These are phyloP conservation scores for Tolypocladium nubicola DNA, from an alignment of 2,329 filamentous ascomycete genomes.

Conservation along the genomic window DNA sequence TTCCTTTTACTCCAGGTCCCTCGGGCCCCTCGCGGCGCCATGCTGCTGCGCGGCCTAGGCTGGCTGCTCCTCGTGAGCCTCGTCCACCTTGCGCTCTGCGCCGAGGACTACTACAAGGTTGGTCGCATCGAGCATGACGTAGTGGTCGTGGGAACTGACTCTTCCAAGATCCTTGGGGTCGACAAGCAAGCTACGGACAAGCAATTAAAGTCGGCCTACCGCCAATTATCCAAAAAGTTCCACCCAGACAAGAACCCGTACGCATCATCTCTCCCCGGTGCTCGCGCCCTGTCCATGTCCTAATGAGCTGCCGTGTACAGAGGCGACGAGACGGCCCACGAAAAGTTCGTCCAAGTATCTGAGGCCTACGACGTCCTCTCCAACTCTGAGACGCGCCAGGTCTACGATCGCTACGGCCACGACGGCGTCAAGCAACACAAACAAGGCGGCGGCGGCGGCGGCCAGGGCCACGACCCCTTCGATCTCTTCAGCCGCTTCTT, in stretches of 20 bases:
- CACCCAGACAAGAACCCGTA: slow-evolving; percentile 98
- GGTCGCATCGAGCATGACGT: slow-evolving; percentile 1
- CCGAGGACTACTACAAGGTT: slow-evolving; percentile 74
- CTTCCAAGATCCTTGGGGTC: slow-evolving; percentile 61
- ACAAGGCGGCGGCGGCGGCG: slow-evolving; percentile 41
- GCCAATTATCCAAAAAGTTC: slow-evolving; percentile 84
- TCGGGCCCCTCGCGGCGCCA: slow-evolving; percentile 19
- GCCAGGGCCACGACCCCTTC: slow-evolving; percentile 71
- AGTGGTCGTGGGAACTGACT: background rate
- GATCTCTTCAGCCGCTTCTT: slow-evolving; percentile 97
- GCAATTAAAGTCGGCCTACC: slow-evolving; percentile 90
- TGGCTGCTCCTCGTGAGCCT: slow-evolving; percentile 42
- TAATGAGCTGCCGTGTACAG: slow-evolving; percentile 28
- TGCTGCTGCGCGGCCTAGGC: slow-evolving; percentile 41
- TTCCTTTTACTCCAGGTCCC: slow-evolving; percentile 2
- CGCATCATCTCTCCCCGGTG: slow-evolving; percentile 18
- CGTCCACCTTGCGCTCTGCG: slow-evolving; percentile 43
- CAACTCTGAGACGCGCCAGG: slow-evolving; percentile 65
- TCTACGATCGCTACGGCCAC: slow-evolving; percentile 92
- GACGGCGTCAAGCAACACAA: slow-evolving; percentile 81
- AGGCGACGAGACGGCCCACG: slow-evolving; percentile 65
- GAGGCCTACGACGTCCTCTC: slow-evolving; percentile 92
- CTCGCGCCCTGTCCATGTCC: background rate
- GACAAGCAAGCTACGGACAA: slow-evolving; percentile 69
- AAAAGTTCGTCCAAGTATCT: slow-evolving; percentile 88